A percentile compares a stretch with the other conserved stretches of the same genome.
Evolutionary conservation across 179 eudicot genomes (phyloP).

Genomic region (Drosera spatulata): DNA sequence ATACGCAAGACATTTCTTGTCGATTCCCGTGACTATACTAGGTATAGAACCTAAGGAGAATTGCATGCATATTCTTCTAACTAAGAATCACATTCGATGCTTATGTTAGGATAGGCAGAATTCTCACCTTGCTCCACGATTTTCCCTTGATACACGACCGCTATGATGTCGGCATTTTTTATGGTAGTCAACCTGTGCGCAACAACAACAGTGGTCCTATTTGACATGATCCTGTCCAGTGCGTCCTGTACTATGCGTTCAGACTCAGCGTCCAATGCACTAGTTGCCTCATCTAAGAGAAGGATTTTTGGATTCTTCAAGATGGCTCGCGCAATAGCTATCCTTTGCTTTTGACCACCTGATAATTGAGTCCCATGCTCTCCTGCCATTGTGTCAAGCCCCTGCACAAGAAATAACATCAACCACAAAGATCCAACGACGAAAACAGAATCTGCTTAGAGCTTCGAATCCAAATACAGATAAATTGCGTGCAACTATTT

Average conservation of each 20-base stretch:
- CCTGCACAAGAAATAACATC: conserved; percentile 19
- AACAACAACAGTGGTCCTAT: conserved; percentile 58
- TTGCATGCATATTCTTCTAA: no score
- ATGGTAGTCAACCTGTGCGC: conserved; percentile 76
- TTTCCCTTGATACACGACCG: conserved; percentile 60
- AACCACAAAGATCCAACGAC: no score
- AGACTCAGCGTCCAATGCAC: conserved; percentile 85
- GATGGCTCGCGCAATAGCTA: conserved; percentile 76
- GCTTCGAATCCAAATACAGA: no score
- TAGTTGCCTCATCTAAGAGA: conserved; percentile 82
- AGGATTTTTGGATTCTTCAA: conserved; percentile 59
- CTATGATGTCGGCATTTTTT: conserved; percentile 56
- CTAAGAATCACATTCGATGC: neutral
- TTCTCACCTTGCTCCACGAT: conserved; percentile 63
- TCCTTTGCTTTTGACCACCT: conserved; percentile 71
- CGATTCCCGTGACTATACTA: no score
- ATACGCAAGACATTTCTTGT: no score
- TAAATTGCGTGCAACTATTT: no score
- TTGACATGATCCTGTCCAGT: conserved; percentile 59
- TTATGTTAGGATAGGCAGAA: no score
- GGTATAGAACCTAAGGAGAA: no score
- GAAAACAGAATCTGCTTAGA: no score
- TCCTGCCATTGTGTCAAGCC: conserved; percentile 62
- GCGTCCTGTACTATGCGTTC: conserved; percentile 76
- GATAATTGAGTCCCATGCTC: conserved; percentile 78